phyloP scores from a whole-genome alignment of 108 stramenopile species.

The Cyclostephanos invisitatus region DNA sequence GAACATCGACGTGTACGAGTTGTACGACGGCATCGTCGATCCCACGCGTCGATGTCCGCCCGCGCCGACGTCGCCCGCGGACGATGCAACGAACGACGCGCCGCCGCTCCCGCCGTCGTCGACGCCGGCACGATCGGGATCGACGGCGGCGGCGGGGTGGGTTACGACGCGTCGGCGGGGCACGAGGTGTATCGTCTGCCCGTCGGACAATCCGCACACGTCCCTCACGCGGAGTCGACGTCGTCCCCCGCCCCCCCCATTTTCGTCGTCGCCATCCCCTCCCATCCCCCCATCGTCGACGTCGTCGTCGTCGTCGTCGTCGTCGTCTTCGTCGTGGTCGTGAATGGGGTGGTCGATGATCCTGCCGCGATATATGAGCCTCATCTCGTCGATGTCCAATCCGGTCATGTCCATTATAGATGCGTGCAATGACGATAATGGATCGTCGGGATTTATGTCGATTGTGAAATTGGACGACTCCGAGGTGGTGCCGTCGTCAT shows the following conservation, averaged over 20 bases:
- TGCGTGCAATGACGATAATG: constrained; percentile 44
- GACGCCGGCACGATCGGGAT: constrained; percentile 7
- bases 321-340: constrained; percentile 1
- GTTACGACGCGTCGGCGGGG: constrained; percentile 43
- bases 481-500: neutral
- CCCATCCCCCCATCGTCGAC: neutral
- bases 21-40: no score
- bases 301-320: neutral
- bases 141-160: neutral
- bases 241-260: neutral
- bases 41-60: no score
- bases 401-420: constrained; percentile 75
- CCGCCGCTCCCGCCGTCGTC: no score
- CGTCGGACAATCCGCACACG: constrained; percentile 75
- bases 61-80: no score
- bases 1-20: no score
- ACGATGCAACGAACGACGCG: no score
- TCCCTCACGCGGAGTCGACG: constrained; percentile 50
- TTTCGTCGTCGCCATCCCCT: neutral
- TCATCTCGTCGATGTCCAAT: constrained; percentile 67
- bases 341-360: constrained; percentile 62
- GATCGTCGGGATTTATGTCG: constrained; percentile 70
- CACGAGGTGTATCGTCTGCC: constrained; percentile 88
- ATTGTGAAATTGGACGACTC: constrained; percentile 51
- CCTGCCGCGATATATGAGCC: constrained; percentile 84